A percentile compares a stretch with the other conserved stretches of the same genome.
phyloP scores from a whole-genome alignment of 495 filamentous ascomycete species.

The Trichocladium antarcticum region DNA sequence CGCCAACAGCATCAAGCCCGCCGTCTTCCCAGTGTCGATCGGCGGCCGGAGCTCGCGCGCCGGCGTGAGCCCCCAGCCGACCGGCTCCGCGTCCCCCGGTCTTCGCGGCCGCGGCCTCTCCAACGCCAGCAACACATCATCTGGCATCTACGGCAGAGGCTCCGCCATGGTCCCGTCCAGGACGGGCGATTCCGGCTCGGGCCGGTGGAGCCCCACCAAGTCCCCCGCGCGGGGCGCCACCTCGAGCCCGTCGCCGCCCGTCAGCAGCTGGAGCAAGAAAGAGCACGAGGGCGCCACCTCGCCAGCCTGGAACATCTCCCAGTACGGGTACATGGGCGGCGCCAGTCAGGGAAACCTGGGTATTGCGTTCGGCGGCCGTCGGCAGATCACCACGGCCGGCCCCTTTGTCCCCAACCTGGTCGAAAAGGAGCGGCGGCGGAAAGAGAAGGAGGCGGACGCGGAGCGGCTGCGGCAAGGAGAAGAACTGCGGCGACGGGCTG shows the following conservation, averaged over 20 bases:
- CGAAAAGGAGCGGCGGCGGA: conserved; percentile 44
- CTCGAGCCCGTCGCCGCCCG: conserved; percentile 32
- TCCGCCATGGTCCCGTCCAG: conserved; percentile 33
- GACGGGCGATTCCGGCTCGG: conserved; percentile 42
- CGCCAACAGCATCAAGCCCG: conserved; percentile 66
- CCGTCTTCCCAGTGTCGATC: conserved; percentile 59
- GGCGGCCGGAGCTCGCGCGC: conserved; percentile 53
- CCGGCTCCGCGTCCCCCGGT: conserved; percentile 44
- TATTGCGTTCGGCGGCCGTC: conserved; percentile 76
- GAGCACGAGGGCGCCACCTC: conserved; percentile 66
- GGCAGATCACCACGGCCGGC: conserved; percentile 79
- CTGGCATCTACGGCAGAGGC: conserved; percentile 38
- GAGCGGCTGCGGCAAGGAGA: conserved; percentile 60
- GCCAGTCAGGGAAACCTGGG: conserved; percentile 94
- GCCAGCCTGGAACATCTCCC: conserved; percentile 97
- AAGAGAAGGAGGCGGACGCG: conserved; percentile 42
- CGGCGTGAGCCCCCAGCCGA: conserved; percentile 57
- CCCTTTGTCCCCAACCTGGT: conserved; percentile 64
- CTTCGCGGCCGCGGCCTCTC: conserved; percentile 52
- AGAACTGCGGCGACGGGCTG: conserved; percentile 46
- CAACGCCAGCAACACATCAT: conserved; percentile 54
- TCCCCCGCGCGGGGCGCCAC: conserved; percentile 32
- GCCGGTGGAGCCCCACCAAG: conserved; percentile 53
- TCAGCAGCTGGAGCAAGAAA: conserved; percentile 87
- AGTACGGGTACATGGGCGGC: conserved; percentile 98